Evolutionary conservation across 768 basidiomycete genomes (phyloP).

Genomic region (Lentinula raphanica): DNA sequence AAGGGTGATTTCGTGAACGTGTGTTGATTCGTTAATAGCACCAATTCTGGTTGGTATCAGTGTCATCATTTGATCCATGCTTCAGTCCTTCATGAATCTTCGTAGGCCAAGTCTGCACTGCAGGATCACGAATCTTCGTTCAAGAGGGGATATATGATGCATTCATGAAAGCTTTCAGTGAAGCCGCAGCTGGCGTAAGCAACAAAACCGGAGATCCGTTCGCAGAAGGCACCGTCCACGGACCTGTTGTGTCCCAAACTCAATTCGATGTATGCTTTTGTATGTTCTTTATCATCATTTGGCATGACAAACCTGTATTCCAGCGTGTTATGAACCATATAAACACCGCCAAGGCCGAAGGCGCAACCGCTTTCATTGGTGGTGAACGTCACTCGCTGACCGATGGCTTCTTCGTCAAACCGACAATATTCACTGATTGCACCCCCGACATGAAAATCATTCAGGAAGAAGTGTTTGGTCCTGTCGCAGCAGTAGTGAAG

Average conservation of each 20-base stretch:
- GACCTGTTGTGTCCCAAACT: conserved; percentile 43
- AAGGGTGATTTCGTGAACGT: background rate
- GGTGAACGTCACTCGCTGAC: conserved; percentile 42
- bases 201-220: conserved; percentile 48
- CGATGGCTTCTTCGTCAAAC: conserved; percentile 58
- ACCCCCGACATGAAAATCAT: conserved; percentile 54
- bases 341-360: conserved; percentile 50
- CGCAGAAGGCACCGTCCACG: conserved; percentile 33
- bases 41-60: conserved; percentile 2
- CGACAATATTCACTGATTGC: conserved; percentile 58
- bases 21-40: background rate
- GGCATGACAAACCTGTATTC: background rate
- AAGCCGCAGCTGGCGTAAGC: conserved; percentile 24
- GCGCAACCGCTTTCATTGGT: conserved; percentile 54
- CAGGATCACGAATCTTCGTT: conserved; percentile 54
- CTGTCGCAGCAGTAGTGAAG: conserved; percentile 58
- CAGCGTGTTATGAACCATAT: conserved; percentile 62
- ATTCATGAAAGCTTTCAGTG: conserved; percentile 43
- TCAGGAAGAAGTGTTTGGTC: conserved; percentile 61
- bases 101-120: conserved; percentile 45
- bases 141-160: conserved; percentile 54
- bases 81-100: conserved; percentile 9
- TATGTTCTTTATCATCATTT: background rate
- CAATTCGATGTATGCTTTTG: conserved; percentile 38
- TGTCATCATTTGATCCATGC: background rate